Percentiles rank a stretch among this genome's conserved stretches.
Conservation (phyloP, 1,139 yeast genomes). For the Debaryomyces robertsiae region DNA sequence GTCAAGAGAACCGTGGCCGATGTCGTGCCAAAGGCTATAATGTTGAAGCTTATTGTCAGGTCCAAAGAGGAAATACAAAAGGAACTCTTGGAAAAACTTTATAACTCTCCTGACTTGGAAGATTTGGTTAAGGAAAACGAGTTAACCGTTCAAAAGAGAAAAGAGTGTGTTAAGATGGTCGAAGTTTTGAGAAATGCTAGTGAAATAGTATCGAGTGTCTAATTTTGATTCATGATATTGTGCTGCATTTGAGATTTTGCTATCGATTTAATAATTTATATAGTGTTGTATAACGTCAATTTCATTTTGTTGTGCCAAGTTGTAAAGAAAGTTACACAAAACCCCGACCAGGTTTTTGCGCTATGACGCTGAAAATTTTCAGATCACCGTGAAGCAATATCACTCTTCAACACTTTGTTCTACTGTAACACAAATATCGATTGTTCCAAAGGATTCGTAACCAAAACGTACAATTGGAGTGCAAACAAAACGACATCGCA, state of each 20-base stretch:
- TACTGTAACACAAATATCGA: neutral
- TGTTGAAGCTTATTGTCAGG: conserved; percentile 83
- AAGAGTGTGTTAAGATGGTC: conserved; percentile 93
- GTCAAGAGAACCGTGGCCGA: conserved; percentile 94
- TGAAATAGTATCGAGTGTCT: conserved; percentile 88
- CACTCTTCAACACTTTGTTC: conserved; percentile 1
- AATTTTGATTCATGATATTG: conserved; percentile 12
- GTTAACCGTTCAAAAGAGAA: conserved; percentile 88
- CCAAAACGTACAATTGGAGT: neutral
- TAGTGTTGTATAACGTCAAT: conserved; percentile 5
- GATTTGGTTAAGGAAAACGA: conserved; percentile 91
- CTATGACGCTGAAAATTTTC: conserved; percentile 9
- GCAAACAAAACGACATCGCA: neutral
- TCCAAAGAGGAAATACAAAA: conserved; percentile 89
- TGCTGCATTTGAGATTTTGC: too few species aligned
- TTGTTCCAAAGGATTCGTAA: neutral
- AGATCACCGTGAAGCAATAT: conserved; percentile 3
- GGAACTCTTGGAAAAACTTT: conserved; percentile 83
- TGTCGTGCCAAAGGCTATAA: conserved; percentile 90
- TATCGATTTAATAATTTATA: conserved; percentile 1
- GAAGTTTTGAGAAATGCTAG: conserved; percentile 86
- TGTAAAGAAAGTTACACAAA: conserved; percentile 2
- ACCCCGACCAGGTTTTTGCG: conserved; percentile 3
- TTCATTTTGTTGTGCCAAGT: neutral
- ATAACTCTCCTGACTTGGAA: conserved; percentile 72